A percentile compares a stretch with the other conserved stretches of the same genome.
phyloP scores from a whole-genome alignment of 2,329 filamentous ascomycete species.

The Sarocladiaceae sp. region DNA sequence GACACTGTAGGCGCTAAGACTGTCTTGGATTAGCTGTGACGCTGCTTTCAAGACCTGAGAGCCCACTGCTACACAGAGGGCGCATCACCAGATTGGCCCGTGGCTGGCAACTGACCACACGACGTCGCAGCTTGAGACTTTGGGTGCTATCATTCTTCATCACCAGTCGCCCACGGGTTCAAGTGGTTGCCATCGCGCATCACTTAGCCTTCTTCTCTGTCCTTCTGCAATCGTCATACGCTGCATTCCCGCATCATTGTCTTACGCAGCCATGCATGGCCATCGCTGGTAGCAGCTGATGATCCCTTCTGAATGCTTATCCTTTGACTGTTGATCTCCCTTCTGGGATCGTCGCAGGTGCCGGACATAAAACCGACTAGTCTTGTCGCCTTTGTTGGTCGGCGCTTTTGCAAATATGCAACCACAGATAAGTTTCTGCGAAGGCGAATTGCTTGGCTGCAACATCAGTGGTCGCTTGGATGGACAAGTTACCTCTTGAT shows the following conservation, averaged over 20 bases:
- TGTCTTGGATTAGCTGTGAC: neutral
- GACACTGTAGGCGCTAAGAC: neutral
- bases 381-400: too few relatives aligned
- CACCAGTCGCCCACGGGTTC: neutral
- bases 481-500: too few relatives aligned
- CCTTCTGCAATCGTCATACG: neutral
- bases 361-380: too few relatives aligned
- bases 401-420: too few relatives aligned
- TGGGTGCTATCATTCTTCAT: neutral
- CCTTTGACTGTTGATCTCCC: neutral
- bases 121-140: conserved; percentile 5
- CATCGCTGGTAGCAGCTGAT: neutral
- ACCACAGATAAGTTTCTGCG: too few relatives aligned
- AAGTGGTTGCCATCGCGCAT: conserved; percentile 1
- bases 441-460: neutral
- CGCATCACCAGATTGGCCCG: too few relatives aligned
- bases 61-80: conserved; percentile 4
- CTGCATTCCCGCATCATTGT: neutral
- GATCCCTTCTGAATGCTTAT: neutral
- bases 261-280: neutral
- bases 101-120: neutral
- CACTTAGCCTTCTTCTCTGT: neutral
- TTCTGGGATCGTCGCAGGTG: conserved; percentile 3
- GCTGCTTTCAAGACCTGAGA: conserved; percentile 5
- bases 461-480: neutral